Evolutionary conservation across 2,329 filamentous ascomycete species (phyloP), one percentile per base, ranked within the genome.

Genomic region (Ophiostoma tasmaniense): DNA sequence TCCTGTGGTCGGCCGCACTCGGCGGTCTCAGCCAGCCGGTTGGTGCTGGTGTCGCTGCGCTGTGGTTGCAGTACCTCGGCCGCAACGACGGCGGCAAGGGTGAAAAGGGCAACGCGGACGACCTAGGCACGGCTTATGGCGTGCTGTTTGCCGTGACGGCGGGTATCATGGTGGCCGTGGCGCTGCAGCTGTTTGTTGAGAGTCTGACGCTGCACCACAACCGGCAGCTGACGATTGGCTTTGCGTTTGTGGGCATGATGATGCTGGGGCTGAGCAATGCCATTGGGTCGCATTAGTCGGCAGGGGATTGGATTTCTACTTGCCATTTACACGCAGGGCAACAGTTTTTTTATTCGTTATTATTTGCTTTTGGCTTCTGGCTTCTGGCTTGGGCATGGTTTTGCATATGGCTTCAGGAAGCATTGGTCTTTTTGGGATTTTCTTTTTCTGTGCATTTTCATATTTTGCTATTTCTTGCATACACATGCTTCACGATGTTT

Each of bases 91-190:
- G 77, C 0, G 84, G 85, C 28, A 83, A 55, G 50, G 50, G 68
- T 0, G 84, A 85, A 20, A 42, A 39, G 37, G 84, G 85, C n/a
- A 17, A 25, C 14, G 20, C 35, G 3, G 37, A 39, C 64, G 64
- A 65, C n/a, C 82, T 84, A 69, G 79, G 82, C n/a, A 81, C 82
- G n/a, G 83, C 83, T 0, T 94, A 95, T 75, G 91, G 89, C 0
- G 86, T 85, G 67, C 89, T 98, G 80, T 99, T 99, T 80, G 93
- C 92, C 7, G 82, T 89, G 11, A 98, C 94, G 0, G 89, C 93
- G 0, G 95, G 95, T 0, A 96, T 99, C 74, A 98, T 99, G 95
- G 89, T 92, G 35, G 95, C 90, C 74, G 95, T 99, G 37, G 93
- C 90, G 2, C 79, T 99, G 76, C 91, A 96, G 79, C 81, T 99